Evolutionary conservation across 2,329 filamentous ascomycete genomes (phyloP), one percentile per base, ranked within the genome.

Genomic region (Pyricularia sp.): DNA sequence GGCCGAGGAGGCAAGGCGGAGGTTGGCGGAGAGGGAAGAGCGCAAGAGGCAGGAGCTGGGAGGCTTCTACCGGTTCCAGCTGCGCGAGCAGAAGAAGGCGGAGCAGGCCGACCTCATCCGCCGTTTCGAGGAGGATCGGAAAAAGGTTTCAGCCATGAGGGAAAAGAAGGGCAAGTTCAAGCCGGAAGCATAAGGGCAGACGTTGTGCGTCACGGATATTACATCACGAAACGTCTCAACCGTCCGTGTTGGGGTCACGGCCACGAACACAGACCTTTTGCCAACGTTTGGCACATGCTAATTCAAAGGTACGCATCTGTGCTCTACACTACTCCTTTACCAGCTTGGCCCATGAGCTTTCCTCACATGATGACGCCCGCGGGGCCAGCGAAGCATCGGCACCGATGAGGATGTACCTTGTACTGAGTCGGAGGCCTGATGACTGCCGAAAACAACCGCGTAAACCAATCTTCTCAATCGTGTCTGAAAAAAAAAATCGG

Each of bases 11-110:
- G 81, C 81, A 65, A 78, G 76, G 68, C 77, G 77, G 71, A 82
- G 80, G 77, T 82, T 86, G 78, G 78, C 85, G 73, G 85, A 88
- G 76, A 84, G 86, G 75, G 80, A 82, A 70, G 81, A 85, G 73
- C 61, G 35, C 33, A 79, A 83, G 77, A 86, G 83, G 78, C 83
- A 81, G 72, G 80, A 83, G 67, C 85, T 86, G 65, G 83, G 84
- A 64, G 86, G 90, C 73, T 94, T 96, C 75, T 96, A 96, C 76
- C 81, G 90, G 65, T 96, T 93, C 81, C 91, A 96, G 82, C 82
- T 84, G 70, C 79, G 91, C 62, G 89, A 96, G 79, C 87, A 84
- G 79, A 85, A 28, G 28, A 66, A 94, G 81, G 84, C 86, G 71
- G 83, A 86, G 70, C 88, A 91, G 74, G 80, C 82, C 59, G 83